Evolutionary conservation across 108 stramenopile species (phyloP), one percentile per base, ranked within the genome.

Genomic region (Skeletonema menzelii): DNA sequence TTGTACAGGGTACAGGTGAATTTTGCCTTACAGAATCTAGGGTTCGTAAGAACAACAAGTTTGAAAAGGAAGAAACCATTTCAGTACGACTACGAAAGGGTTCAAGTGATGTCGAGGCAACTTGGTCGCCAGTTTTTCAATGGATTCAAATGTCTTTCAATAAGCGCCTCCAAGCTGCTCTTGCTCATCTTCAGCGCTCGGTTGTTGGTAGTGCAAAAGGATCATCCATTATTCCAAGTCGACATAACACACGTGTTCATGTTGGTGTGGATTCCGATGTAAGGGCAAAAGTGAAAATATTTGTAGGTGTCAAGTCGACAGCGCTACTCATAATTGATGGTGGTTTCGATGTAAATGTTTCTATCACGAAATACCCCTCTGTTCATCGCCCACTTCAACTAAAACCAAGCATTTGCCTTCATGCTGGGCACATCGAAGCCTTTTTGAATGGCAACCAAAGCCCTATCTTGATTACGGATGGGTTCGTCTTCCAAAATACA

Each of bases 71-170:
- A 1, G 69, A 74, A 24, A 17, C 56, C 8, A 56, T 82, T 38
- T 75, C 64, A 65, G 53, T 82, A 34, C 73, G 75, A 26, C 67
- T 75, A 0, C 35, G 49, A 27, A 67, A 37, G 37, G 62, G 65
- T 8, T 37, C 28, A 56, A 35, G 55, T 4, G 59, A 59, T 37
- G 24, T 63, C 47, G 63, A 71, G 62, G 12, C 75, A 19, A 4
- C 35, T 63, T 82, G 80, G 80, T 75, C 80, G 20, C 70, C 80
- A 27, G 44, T 82, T 57, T 63, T 71, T 4, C 73, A 67, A 47
- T 82, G 80, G 73, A 55, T 75, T 7, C 73, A 63, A 27, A 65
- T 62, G 28, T 82, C 80, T 32, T 82, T 66, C 46, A 70, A 66
- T 28, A 53, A 62, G 28, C 63, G 80, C 13, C 66, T 82, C 37